These are phyloP conservation scores for Phytopythium litorale DNA, from an alignment of 352 stramenopile species.

Conservation along the genomic window DNA sequence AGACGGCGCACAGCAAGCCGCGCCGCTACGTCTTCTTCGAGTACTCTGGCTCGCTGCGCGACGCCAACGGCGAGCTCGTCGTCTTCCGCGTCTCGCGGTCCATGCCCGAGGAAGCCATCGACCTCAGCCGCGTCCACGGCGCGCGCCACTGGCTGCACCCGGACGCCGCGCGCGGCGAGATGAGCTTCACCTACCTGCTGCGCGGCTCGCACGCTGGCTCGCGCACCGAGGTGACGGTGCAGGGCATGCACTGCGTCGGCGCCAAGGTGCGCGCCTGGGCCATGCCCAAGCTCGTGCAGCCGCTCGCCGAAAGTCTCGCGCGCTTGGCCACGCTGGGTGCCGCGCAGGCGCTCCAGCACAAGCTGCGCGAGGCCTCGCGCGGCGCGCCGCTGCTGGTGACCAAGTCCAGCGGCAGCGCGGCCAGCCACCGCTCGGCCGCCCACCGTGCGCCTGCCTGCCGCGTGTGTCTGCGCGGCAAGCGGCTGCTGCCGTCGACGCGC, in stretches of 20 bases:
- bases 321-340: constrained; percentile 23
- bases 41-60: constrained; percentile 24
- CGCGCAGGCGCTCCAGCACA: constrained; percentile 17
- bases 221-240: constrained; percentile 21
- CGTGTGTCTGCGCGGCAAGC: constrained; percentile 26
- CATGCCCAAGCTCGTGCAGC: constrained; percentile 24
- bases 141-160: neutral
- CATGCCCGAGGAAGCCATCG: constrained; percentile 36
- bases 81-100: constrained; percentile 23
- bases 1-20: constrained; percentile 21
- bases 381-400: constrained; percentile 1
- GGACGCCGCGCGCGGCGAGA: constrained; percentile 20
- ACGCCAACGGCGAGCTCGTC: constrained; percentile 27
- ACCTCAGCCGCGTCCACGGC: constrained; percentile 11
- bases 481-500: constrained; percentile 17
- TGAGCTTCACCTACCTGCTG: constrained; percentile 25
- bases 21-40: constrained; percentile 43
- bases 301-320: constrained; percentile 20
- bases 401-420: constrained; percentile 7
- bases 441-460: constrained; percentile 13
- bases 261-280: constrained; percentile 22
- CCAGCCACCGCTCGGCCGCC: neutral
- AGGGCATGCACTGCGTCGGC: constrained; percentile 23
- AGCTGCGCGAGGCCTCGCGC: constrained; percentile 14
- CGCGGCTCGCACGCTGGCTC: constrained; percentile 16